Evolutionary conservation across 106 monocot species (phyloP), one percentile per base, ranked within the genome.

Genomic region (Allium cepa): DNA sequence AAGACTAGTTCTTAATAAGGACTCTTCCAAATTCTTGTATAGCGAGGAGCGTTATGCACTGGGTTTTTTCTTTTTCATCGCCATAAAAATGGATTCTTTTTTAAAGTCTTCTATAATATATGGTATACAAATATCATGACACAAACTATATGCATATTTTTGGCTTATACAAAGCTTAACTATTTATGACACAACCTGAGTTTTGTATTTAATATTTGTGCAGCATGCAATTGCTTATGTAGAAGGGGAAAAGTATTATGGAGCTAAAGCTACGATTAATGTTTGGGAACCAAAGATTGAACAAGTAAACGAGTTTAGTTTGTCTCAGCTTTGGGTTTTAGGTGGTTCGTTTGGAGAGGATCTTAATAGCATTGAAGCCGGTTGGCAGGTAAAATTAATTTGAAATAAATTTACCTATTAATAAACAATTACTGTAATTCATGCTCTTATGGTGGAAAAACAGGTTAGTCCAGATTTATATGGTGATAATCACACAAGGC

Each of bases 391-490:
- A 50, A 46, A 46, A 15, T 8, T 67, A 17, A 0, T 16, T n/a
- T 47, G 27, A 3, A 17, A 50, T 16, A 52, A 14, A 4, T 6
- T 12, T 16, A 61, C 14, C 11, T 61, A 22, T 61, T 7, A 7
- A 3, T 55, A 55, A 55, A 55, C 53, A 8, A 0, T 27, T 0
- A 7, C 0, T 10, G 45, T 10, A 28, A 10, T 45, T 1, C 50
- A 16, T 15, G 9, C 9, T 36, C 46, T 11, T 14, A 68, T 47
- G 6, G 8, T 63, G 46, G 47, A 6, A 46, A 73, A 69, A 56
- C 76, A 88, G 88, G 84, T 88, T 27, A 88, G 84, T 69, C 88
- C 88, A 46, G 88, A 88, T 71, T 77, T 88, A 4, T 88, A 88
- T 81, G 88, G 88, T 36, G 88, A 88, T 70, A 88, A 77, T 52